Evolutionary conservation across 2,329 filamentous ascomycete species (phyloP).

Genomic region (Phaeosphaeriaceae sp.): DNA sequence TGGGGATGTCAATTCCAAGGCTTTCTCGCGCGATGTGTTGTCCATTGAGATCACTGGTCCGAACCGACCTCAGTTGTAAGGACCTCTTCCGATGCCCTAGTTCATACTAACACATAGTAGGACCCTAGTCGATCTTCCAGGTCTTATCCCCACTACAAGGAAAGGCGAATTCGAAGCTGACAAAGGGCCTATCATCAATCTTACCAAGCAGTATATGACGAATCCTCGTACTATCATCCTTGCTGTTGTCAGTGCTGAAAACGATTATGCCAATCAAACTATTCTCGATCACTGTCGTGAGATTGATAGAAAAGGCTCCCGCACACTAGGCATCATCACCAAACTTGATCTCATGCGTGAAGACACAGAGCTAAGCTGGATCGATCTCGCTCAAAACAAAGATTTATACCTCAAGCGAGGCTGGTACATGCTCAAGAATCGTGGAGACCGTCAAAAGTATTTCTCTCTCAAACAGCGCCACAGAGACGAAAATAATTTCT

Average conservation of each 20-base stretch:
- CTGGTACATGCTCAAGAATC: slow-evolving; percentile 64
- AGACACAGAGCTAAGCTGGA: slow-evolving; percentile 51
- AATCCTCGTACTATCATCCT: slow-evolving; percentile 40
- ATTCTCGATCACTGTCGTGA: slow-evolving; percentile 58
- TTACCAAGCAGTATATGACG: slow-evolving; percentile 36
- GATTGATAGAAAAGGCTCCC: slow-evolving; percentile 54
- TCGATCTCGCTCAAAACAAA: slow-evolving; percentile 50
- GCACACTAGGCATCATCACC: slow-evolving; percentile 65
- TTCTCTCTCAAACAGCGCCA: slow-evolving; percentile 13
- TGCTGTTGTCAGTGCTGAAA: slow-evolving; percentile 47
- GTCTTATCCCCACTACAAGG: slow-evolving; percentile 50
- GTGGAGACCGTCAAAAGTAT: slow-evolving; percentile 45
- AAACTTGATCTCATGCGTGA: slow-evolving; percentile 58
- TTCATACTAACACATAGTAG: slow-evolving; percentile 33
- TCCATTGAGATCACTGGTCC: slow-evolving; percentile 53
- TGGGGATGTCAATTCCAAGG: slow-evolving; percentile 21
- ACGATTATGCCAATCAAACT: slow-evolving; percentile 62
- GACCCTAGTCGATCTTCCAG: slow-evolving; percentile 56
- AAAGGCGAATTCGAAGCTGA: slow-evolving; percentile 31
- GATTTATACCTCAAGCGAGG: slow-evolving; percentile 53
- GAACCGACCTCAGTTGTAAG: slow-evolving; percentile 36
- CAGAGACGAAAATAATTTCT: slow-evolving; percentile 27
- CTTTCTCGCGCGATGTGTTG: slow-evolving; percentile 53
- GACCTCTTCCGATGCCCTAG: slow-evolving; percentile 24
- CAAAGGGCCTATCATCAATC: slow-evolving; percentile 25